Conservation (phyloP, 306 rosid genomes). For the Biancaea sappan region DNA sequence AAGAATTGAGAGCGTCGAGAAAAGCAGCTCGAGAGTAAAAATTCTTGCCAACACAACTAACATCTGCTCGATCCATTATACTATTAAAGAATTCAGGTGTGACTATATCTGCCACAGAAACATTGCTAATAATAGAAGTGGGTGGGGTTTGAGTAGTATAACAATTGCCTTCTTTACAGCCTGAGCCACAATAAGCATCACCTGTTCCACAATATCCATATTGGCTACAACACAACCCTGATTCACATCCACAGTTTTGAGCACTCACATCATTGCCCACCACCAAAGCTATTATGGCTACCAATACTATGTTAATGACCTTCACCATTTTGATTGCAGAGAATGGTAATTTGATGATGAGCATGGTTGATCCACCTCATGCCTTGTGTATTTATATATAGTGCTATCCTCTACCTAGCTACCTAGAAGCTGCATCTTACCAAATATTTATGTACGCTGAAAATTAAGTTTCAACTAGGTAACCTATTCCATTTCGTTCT, state of each 20-base stretch:
- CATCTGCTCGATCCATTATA: conserved; percentile 53
- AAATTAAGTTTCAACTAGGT: background rate
- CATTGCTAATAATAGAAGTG: conserved; percentile 27
- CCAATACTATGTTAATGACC: background rate
- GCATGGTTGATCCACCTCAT: no score
- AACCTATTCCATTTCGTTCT: no score
- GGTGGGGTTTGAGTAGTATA: conserved; percentile 25
- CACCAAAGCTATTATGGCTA: background rate
- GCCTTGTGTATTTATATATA: no score
- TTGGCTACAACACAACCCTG: conserved; percentile 64
- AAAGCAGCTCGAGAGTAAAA: conserved; percentile 59
- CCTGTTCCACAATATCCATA: conserved; percentile 64
- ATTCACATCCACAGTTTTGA: conserved; percentile 64
- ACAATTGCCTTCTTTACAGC: conserved; percentile 72
- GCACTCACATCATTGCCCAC: conserved; percentile 23
- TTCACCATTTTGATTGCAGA: background rate
- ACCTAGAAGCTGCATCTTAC: background rate
- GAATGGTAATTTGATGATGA: no score
- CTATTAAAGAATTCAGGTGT: conserved; percentile 54
- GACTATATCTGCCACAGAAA: conserved; percentile 55
- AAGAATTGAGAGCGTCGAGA: conserved; percentile 57
- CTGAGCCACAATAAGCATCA: conserved; percentile 56
- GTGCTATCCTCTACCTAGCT: background rate
- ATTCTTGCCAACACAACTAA: conserved; percentile 55
- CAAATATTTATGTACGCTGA: background rate